Conservation (phyloP, 257 asterid species). For the Fraxinus americana region DNA sequence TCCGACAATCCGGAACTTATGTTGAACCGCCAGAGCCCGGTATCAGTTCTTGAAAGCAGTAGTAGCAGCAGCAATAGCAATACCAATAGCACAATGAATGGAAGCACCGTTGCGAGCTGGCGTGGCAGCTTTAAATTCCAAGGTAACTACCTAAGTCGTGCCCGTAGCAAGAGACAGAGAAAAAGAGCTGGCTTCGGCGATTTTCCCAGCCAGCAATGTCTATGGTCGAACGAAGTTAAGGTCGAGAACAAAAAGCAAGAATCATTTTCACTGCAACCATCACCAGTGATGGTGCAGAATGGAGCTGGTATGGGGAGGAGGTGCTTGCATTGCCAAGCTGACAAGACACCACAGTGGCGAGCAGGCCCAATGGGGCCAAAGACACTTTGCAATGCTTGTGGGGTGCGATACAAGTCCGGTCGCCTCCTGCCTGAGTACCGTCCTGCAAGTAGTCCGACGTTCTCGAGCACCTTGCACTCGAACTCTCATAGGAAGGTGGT, state of each 20-base stretch:
- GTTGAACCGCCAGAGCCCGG: slow-evolving; percentile 46
- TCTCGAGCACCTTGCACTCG: slow-evolving; percentile 38
- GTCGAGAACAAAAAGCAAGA: slow-evolving; percentile 26
- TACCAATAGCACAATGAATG: slow-evolving; percentile 28
- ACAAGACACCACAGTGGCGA: slow-evolving; percentile 57
- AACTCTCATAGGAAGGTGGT: slow-evolving; percentile 54
- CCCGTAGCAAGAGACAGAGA: slow-evolving; percentile 39
- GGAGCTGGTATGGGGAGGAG: slow-evolving; percentile 39
- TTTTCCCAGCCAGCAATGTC: slow-evolving; percentile 26
- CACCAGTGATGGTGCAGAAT: slow-evolving; percentile 1
- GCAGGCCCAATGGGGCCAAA: slow-evolving; percentile 53
- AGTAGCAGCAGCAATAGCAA: slow-evolving; percentile 38
- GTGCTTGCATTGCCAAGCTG: slow-evolving; percentile 46
- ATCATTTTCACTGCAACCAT: slow-evolving; percentile 14
- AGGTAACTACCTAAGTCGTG: slow-evolving; percentile 30
- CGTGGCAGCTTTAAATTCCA: slow-evolving; percentile 35
- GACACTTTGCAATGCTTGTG: slow-evolving; percentile 60
- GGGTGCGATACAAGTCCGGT: slow-evolving; percentile 53
- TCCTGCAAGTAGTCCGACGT: slow-evolving; percentile 56
- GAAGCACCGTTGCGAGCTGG: slow-evolving; percentile 28
- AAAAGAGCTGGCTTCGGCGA: slow-evolving; percentile 26
- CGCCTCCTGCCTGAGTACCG: slow-evolving; percentile 57
- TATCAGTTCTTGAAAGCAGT: slow-evolving; percentile 48
- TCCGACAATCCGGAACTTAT: slow-evolving; percentile 29
- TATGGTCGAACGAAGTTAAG: slow-evolving; percentile 25